phyloP scores from a whole-genome alignment of 805 yeast genomes.

The Jamesozyma spencerorum region DNA sequence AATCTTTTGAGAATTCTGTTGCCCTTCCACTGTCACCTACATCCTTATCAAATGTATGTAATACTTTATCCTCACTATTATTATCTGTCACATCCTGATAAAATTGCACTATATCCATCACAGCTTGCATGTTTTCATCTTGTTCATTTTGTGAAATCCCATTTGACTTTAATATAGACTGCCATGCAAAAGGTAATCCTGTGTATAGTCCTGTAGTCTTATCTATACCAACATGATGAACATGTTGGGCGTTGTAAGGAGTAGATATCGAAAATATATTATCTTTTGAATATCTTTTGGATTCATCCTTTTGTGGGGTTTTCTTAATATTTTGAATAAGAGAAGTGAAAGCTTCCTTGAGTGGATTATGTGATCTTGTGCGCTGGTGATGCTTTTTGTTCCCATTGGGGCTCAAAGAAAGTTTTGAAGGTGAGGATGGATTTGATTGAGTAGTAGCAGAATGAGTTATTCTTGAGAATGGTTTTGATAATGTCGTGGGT shows the following conservation, averaged over 20 bases:
- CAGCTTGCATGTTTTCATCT: conserved; percentile 84
- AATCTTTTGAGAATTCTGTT: background rate
- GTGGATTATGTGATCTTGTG: conserved; percentile 30
- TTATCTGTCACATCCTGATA: conserved; percentile 47
- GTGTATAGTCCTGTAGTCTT: conserved; percentile 71
- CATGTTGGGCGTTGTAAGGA: conserved; percentile 80
- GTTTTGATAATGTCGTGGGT: conserved; percentile 1
- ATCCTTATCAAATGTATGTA: conserved; percentile 25
- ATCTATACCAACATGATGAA: conserved; percentile 87
- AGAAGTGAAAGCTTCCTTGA: conserved; percentile 50
- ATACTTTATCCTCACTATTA: conserved; percentile 30
- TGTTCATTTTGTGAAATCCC: conserved; percentile 83
- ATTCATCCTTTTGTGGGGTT: conserved; percentile 19
- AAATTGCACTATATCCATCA: conserved; percentile 77
- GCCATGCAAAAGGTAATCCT: conserved; percentile 90
- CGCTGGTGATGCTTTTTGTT: conserved; percentile 1
- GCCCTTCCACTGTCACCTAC: no score
- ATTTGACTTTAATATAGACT: conserved; percentile 64
- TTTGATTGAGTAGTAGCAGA: background rate
- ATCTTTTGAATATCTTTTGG: conserved; percentile 11
- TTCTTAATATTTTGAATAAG: conserved; percentile 30
- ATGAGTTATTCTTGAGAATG: background rate
- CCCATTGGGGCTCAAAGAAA: background rate
- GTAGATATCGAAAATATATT: conserved; percentile 55
- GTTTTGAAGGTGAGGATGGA: background rate